phyloP scores from a whole-genome alignment of 1,284 basidiomycete genomes.

The Cerioporus squamosus region DNA sequence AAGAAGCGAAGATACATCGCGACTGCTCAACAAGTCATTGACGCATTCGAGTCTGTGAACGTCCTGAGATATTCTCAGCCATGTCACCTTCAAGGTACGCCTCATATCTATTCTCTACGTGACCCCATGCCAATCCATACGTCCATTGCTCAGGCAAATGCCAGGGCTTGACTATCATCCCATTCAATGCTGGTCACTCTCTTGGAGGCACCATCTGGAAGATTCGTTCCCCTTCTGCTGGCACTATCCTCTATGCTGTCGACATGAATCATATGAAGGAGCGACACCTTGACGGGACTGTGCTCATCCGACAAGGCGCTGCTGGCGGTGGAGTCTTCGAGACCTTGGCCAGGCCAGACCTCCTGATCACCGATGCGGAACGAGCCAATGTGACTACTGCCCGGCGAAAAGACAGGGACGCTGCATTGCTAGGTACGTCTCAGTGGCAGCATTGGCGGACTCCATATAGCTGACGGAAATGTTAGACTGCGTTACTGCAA shows the following conservation, averaged over 20 bases:
- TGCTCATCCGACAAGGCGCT: conserved; percentile 72
- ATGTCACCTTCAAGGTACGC: conserved; percentile 88
- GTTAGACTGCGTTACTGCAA: conserved; percentile 85
- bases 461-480: conserved; percentile 2
- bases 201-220: conserved; percentile 99
- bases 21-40: conserved; percentile 86
- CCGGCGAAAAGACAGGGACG: conserved; percentile 90
- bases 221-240: conserved; percentile 94
- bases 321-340: conserved; percentile 78
- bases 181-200: conserved; percentile 95
- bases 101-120: neutral
- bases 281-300: conserved; percentile 94
- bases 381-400: conserved; percentile 83
- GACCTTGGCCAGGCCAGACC: conserved; percentile 85
- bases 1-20: conserved; percentile 67
- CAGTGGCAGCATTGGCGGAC: neutral
- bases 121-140: conserved; percentile 1
- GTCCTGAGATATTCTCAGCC: conserved; percentile 96
- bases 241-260: conserved; percentile 95
- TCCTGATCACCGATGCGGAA: conserved; percentile 94
- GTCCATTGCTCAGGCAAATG: conserved; percentile 66
- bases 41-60: conserved; percentile 92
- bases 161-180: conserved; percentile 92
- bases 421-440: conserved; percentile 81
- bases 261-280: conserved; percentile 98